A percentile compares a stretch with the other conserved stretches of the same genome.
Evolutionary conservation across 169 alveolate species (phyloP).

Genomic region (Eimeria sp.): DNA sequence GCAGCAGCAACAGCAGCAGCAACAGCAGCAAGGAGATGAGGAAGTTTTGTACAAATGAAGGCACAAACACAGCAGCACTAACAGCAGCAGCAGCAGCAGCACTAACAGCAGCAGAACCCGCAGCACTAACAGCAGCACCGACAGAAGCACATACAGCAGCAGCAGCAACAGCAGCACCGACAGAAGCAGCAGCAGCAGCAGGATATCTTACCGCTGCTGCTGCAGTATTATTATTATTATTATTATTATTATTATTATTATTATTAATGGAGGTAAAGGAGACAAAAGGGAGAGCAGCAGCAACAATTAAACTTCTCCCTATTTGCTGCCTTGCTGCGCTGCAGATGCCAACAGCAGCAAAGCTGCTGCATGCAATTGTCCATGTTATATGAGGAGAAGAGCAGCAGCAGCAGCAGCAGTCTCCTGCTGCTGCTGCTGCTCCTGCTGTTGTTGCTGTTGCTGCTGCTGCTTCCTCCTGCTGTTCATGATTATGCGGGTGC

Average conservation of each 20-base stretch:
- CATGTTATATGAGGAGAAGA: background rate
- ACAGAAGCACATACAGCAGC: background rate
- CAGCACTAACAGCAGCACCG: slow-evolving; percentile 25
- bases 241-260: too few relatives aligned
- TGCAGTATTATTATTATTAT: background rate
- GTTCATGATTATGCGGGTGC: too few relatives aligned
- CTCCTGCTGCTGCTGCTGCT: background rate
- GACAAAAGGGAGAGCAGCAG: slow-evolving; percentile 49
- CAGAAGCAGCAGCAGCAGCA: background rate
- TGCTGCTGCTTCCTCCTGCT: background rate
- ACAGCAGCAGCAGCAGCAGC: slow-evolving; percentile 13
- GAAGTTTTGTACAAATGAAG: background rate
- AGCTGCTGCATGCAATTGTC: background rate
- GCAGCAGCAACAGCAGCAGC: slow-evolving; percentile 49
- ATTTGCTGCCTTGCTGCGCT: slow-evolving; percentile 27
- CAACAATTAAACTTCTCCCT: background rate
- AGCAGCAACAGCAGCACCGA: too few relatives aligned
- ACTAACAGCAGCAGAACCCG: background rate
- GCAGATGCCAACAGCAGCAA: slow-evolving; percentile 19
- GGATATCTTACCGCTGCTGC: slow-evolving; percentile 27
- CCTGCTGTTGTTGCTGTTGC: slow-evolving; percentile 14
- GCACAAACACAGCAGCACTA: background rate
- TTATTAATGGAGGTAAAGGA: background rate
- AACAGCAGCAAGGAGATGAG: background rate
- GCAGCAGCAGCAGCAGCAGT: too few relatives aligned